Percentiles rank a stretch among this genome's conserved stretches.
Evolutionary conservation across 768 basidiomycete genomes (phyloP).

Genomic region (Trametes cubensis): DNA sequence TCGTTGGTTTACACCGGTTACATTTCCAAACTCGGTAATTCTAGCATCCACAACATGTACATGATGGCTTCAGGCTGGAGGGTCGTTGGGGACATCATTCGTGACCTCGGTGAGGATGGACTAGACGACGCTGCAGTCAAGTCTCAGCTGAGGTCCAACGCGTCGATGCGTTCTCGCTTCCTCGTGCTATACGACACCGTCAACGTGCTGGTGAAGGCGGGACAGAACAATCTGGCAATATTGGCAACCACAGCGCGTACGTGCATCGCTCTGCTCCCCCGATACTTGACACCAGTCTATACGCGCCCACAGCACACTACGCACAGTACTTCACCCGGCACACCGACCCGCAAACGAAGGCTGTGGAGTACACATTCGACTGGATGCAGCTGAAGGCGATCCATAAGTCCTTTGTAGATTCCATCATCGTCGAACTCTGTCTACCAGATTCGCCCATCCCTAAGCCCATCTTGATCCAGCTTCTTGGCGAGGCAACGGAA

Average conservation of each 20-base stretch:
- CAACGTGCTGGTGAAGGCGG: slow-evolving; percentile 56
- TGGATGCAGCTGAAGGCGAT: slow-evolving; percentile 62
- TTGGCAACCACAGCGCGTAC: slow-evolving; percentile 72
- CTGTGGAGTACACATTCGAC: slow-evolving; percentile 65
- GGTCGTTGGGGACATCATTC: slow-evolving; percentile 61
- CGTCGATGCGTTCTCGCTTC: slow-evolving; percentile 56
- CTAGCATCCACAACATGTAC: slow-evolving; percentile 80
- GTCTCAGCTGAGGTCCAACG: slow-evolving; percentile 53
- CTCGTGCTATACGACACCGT: slow-evolving; percentile 69
- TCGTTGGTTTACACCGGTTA: not conserved
- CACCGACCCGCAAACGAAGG: slow-evolving; percentile 42
- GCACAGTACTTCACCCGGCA: slow-evolving; percentile 64
- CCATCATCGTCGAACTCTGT: slow-evolving; percentile 80
- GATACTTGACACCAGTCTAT: not conserved
- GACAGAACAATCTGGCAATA: slow-evolving; percentile 66
- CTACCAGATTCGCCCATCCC: slow-evolving; percentile 74
- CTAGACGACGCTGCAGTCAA: slow-evolving; percentile 57
- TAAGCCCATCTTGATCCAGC: slow-evolving; percentile 62
- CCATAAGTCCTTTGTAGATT: slow-evolving; percentile 79
- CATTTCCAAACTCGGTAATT: slow-evolving; percentile 4
- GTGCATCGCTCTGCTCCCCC: slow-evolving; percentile 27
- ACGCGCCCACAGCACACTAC: slow-evolving; percentile 63
- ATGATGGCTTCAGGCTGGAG: slow-evolving; percentile 85
- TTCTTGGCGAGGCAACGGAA: slow-evolving; percentile 70
- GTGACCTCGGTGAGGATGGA: slow-evolving; percentile 56